Conservation (phyloP, 2,329 filamentous ascomycete species). For the Curvularia hawaiiensis region DNA sequence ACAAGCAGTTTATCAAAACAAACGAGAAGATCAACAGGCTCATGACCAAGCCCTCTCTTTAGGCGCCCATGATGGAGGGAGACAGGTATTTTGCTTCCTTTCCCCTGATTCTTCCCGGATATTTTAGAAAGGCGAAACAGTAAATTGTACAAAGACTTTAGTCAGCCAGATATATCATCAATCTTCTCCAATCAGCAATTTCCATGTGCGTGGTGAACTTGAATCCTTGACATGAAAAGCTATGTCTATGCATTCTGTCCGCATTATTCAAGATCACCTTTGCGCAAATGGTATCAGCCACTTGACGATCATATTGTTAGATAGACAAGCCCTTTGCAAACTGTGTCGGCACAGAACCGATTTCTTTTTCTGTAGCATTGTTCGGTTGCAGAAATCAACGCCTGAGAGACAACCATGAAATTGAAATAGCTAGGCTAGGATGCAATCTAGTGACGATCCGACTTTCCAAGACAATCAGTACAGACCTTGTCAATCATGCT, state of each 20-base stretch:
- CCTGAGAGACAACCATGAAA: not conserved
- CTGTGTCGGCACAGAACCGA: not conserved
- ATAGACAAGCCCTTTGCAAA: not conserved
- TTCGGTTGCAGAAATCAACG: not conserved
- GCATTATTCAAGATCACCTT: not conserved
- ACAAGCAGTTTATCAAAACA: conserved; percentile 1
- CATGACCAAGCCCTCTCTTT: not conserved
- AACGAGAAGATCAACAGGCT: conserved; percentile 1
- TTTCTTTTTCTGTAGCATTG: not conserved
- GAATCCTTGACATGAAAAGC: not conserved
- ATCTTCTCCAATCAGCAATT: not conserved
- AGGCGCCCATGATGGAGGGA: not conserved
- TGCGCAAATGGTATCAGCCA: not conserved
- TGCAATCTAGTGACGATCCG: not conserved
- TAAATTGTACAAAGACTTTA: not conserved
- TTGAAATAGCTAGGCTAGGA: not conserved
- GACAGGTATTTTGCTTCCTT: not conserved
- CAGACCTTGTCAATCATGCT: not conserved
- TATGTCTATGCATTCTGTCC: not conserved
- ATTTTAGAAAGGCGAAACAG: not conserved
- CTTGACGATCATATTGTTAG: not conserved
- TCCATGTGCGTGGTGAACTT: not conserved
- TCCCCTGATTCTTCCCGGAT: not conserved
- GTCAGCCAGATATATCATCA: not conserved
- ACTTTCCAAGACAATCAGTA: not conserved